Conservation (phyloP, 805 yeast genomes). For the Phaffomyces thermotolerans region DNA sequence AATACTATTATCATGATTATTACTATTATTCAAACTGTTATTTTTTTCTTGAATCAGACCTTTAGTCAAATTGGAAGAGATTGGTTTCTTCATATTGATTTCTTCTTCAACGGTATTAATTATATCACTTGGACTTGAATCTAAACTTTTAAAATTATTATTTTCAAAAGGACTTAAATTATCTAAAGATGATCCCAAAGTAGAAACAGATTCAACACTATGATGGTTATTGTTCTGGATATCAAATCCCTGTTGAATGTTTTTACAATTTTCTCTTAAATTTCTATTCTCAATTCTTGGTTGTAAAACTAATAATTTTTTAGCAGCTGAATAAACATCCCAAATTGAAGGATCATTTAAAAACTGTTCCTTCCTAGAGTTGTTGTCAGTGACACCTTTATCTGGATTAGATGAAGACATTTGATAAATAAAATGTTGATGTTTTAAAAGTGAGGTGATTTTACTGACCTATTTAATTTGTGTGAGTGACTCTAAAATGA, state of each 20-base stretch:
- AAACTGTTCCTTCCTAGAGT: background rate
- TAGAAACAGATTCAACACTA: constrained; percentile 1
- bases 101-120: background rate
- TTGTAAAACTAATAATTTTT: constrained; percentile 23
- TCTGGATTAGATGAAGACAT: background rate
- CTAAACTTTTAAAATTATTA: constrained; percentile 17
- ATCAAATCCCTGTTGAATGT: constrained; percentile 8
- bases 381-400: background rate
- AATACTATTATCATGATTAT: constrained; percentile 15
- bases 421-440: too few relatives aligned
- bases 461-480: too few relatives aligned
- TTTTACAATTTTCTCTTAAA: constrained; percentile 23
- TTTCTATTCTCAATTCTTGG: constrained; percentile 27
- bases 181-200: constrained; percentile 10
- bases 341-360: constrained; percentile 21
- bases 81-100: background rate
- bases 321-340: constrained; percentile 28
- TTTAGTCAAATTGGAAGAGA: constrained; percentile 19
- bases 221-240: constrained; percentile 2
- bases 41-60: constrained; percentile 9
- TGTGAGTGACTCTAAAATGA: too few relatives aligned
- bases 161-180: background rate
- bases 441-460: too few relatives aligned
- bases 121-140: constrained; percentile 7
- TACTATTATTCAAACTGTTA: background rate